These are phyloP conservation scores for Mrakia hoshinonis DNA, from an alignment of 768 basidiomycete genomes.

Conservation along the genomic window DNA sequence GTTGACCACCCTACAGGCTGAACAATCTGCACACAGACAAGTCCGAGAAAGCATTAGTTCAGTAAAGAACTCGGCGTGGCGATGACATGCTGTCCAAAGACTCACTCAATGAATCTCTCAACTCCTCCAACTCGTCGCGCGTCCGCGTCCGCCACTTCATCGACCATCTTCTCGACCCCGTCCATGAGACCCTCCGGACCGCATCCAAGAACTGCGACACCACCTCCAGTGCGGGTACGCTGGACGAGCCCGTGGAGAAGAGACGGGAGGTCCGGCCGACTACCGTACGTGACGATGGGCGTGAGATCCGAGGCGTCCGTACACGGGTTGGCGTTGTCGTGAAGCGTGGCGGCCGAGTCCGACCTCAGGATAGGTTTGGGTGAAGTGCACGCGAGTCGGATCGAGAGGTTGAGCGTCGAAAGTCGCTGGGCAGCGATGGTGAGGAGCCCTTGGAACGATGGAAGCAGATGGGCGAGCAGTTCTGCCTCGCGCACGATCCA, in stretches of 20 bases:
- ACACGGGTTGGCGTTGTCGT: constrained; percentile 13
- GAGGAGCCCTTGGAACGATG: constrained; percentile 21
- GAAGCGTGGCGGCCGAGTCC: not conserved
- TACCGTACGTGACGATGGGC: not conserved
- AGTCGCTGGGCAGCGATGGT: not conserved
- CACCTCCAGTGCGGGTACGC: constrained; percentile 21
- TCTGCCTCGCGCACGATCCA: constrained; percentile 28
- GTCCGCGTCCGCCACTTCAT: not conserved
- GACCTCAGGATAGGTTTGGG: constrained; percentile 1
- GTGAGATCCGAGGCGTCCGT: not conserved
- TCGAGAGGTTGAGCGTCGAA: not conserved
- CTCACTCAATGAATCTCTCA: constrained; percentile 1
- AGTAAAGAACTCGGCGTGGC: too few species aligned
- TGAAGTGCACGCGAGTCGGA: constrained; percentile 16
- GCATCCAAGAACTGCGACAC: constrained; percentile 30
- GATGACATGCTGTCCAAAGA: too few species aligned
- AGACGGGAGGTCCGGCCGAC: constrained; percentile 24
- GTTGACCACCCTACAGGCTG: not conserved
- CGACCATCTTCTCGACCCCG: constrained; percentile 23
- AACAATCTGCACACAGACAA: too few species aligned
- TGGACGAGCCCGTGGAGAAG: constrained; percentile 18
- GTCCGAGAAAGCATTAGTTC: too few species aligned
- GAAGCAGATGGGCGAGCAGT: constrained; percentile 23
- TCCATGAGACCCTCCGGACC: constrained; percentile 28
- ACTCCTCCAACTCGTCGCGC: not conserved